Evolutionary conservation across 108 stramenopile species (phyloP).

Genomic region (Cyclotella kingstonii): DNA sequence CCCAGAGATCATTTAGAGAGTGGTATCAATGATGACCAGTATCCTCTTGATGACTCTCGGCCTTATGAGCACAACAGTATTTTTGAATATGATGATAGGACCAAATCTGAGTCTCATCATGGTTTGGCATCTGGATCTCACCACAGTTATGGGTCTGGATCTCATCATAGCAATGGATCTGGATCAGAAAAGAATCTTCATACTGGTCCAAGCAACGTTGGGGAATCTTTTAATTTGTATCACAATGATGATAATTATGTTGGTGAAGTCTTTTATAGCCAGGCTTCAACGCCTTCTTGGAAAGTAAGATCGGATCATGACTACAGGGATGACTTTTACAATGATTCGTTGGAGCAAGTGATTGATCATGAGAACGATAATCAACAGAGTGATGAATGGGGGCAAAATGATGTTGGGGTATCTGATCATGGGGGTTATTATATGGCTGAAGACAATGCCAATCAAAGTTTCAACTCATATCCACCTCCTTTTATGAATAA

Average conservation of each 20-base stretch:
- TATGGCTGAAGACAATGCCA: neutral
- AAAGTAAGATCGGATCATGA: slow-evolving; percentile 1
- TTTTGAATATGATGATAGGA: slow-evolving; percentile 4
- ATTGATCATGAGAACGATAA: neutral
- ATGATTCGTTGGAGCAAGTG: neutral
- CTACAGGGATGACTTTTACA: neutral
- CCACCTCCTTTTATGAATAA: no score
- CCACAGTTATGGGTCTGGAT: no score
- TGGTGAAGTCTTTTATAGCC: slow-evolving; percentile 2
- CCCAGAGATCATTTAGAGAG: neutral
- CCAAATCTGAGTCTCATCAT: neutral
- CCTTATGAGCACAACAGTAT: no score
- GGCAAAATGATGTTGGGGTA: neutral
- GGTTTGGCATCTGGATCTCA: slow-evolving; percentile 8
- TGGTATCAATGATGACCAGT: neutral
- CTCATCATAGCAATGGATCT: slow-evolving; percentile 11
- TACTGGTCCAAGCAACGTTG: slow-evolving; percentile 1
- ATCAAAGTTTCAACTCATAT: neutral
- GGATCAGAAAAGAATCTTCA: neutral
- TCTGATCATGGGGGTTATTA: neutral
- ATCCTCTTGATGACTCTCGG: neutral
- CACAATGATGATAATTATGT: slow-evolving; percentile 11
- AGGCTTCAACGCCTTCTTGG: neutral
- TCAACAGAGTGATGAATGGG: neutral
- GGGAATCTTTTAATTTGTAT: no score